Conservation (phyloP, 768 basidiomycete genomes). For the Boletus bicolor region DNA sequence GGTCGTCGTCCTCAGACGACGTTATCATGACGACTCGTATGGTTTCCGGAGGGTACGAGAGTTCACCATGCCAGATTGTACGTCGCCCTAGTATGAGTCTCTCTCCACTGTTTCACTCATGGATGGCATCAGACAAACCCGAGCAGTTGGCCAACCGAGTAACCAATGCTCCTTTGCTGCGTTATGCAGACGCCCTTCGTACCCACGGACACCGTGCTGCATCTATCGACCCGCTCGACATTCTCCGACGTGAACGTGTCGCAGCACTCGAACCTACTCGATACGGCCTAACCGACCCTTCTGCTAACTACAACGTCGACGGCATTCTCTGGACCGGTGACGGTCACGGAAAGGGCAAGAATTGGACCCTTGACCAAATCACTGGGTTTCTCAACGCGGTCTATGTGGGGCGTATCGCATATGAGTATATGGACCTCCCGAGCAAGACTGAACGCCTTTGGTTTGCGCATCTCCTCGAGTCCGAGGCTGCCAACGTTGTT, state of each 20-base stretch:
- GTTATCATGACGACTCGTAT: conserved; percentile 78
- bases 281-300: conserved; percentile 64
- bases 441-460: conserved; percentile 83
- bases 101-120: neutral
- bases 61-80: conserved; percentile 72
- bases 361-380: conserved; percentile 72
- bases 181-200: conserved; percentile 88
- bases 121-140: conserved; percentile 47
- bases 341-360: conserved; percentile 30
- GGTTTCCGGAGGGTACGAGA: conserved; percentile 65
- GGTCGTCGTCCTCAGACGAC: conserved; percentile 26
- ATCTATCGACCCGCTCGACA: conserved; percentile 81
- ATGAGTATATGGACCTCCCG: conserved; percentile 90
- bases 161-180: conserved; percentile 71
- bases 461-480: conserved; percentile 86
- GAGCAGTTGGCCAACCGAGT: conserved; percentile 66
- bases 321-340: conserved; percentile 74
- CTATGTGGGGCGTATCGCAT: conserved; percentile 84
- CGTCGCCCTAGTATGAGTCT: conserved; percentile 23
- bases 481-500: conserved; percentile 31
- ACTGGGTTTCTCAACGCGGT: conserved; percentile 62
- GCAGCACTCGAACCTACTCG: conserved; percentile 72
- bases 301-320: conserved; percentile 62
- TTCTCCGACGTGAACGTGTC: conserved; percentile 80
- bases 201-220: conserved; percentile 84